Base-by-base conservation (phyloP, 2,329 filamentous ascomycete genomes). In the Xylariaceae sp. region DNA sequence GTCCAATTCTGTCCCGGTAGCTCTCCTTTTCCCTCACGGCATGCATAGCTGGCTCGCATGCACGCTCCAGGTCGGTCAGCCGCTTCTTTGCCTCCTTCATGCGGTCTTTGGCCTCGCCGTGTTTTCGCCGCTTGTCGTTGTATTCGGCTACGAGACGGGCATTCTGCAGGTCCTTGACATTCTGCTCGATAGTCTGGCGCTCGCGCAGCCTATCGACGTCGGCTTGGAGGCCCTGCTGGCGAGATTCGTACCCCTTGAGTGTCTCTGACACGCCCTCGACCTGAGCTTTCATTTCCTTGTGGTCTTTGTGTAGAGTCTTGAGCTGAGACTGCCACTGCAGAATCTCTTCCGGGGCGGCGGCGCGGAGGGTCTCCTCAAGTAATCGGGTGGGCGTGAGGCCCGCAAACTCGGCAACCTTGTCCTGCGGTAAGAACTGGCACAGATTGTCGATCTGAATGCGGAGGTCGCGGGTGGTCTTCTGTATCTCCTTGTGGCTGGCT, bases 361-460 rank as follows among this genome's bases (percentile, higher is more conserved):
- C 94, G 62, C 90, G 83, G 54, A 96, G 84, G 0, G 94, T 99
- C 60, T 94, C 89, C 51, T 84, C 78, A 1, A 99, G 76, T 17
- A 96, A 78, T 40, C 95, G 87, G 11, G 95, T 75, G 0, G 92
- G 87, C 9, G 83, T 87, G 58, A 95, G 81, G 5, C 81, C 86
- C 5, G 94, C 90, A 65, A 99, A 99, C 64, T 96, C 91, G 19
- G 90, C 89, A 1, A 99, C 94, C 58, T 91, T 87, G 66, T 99
- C 94, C 68, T 99, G 94, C 0, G 94, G 94, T 40, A 99, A 73
- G 61, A 99, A 99, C 66, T 99, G 94, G 67, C 94, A 99, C 2
- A 99, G 77, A 60, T 99, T 99, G 73, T 99, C 94, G 56, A 97
- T 89, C 68, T 99, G 94, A 45, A 99, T 97, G 43, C 86, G 86